phyloP scores from a whole-genome alignment of 1,139 yeast species.

The Hyphopichia khmerensis region DNA sequence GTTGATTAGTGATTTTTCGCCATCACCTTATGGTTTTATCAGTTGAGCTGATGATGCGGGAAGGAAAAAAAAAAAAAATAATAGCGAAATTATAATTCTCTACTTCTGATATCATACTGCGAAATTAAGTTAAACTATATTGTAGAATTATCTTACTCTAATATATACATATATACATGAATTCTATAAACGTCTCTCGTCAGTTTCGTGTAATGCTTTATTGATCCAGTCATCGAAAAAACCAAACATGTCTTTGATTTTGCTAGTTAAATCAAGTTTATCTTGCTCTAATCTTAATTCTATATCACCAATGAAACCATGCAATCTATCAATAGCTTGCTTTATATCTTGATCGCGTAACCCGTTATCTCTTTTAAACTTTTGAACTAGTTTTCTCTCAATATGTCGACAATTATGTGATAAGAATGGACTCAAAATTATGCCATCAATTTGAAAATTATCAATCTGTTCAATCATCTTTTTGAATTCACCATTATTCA shows the following conservation, averaged over 20 bases:
- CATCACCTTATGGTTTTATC: too few relatives aligned
- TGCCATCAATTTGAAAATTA: constrained; percentile 29
- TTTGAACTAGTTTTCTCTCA: constrained; percentile 22
- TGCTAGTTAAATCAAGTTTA: constrained; percentile 20
- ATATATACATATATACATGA: neutral
- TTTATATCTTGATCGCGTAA: neutral
- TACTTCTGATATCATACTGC: too few relatives aligned
- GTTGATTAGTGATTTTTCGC: too few relatives aligned
- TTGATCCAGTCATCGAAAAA: constrained; percentile 28
- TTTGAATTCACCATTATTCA: constrained; percentile 18
- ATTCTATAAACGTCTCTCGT: constrained; percentile 4
- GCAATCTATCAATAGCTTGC: constrained; percentile 16
- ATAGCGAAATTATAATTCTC: too few relatives aligned
- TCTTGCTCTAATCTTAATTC: constrained; percentile 29
- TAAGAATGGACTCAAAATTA: constrained; percentile 35
- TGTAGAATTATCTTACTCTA: too few relatives aligned
- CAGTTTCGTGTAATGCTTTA: constrained; percentile 3
- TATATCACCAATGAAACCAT: constrained; percentile 36
- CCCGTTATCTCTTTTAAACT: constrained; percentile 6
- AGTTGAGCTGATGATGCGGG: too few relatives aligned
- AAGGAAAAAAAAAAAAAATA: too few relatives aligned
- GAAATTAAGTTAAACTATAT: too few relatives aligned
- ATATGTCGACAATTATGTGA: constrained; percentile 30
- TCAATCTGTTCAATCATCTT: constrained; percentile 20
- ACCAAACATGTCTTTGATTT: constrained; percentile 20